Base-by-base conservation (phyloP, 345 rosid species). In the Dimocarpus longan region DNA sequence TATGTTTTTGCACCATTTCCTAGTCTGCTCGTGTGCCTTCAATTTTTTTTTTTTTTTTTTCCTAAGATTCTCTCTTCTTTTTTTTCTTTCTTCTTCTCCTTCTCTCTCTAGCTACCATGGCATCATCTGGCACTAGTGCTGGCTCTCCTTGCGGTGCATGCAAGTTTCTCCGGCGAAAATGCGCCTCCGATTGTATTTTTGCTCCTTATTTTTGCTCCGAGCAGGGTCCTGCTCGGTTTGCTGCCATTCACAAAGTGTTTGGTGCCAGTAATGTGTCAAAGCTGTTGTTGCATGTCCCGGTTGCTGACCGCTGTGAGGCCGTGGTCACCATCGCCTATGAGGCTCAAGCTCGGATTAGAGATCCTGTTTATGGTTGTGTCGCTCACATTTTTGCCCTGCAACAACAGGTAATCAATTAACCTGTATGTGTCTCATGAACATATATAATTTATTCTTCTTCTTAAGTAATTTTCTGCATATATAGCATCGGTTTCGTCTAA, bases 281-380 rank as follows among this genome's bases (percentile, higher is more conserved):
- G 76, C 68, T 92, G 70, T 70, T 92, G 80, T 66, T 84, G 73
- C 91, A 88, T 74, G 84, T 92, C 54, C 96, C 96, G 1, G 89
- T 81, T 3, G 85, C 90, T 13, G 90, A 92, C 46, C 92, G 96
- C 10, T 86, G 88, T 71, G 94, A 92, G 89, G 93, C 96, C 0
- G 91, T 92, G 16, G 87, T 89, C 76, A 92, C 94, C 16, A 89
- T 92, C 40, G 88, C 91, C 54, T 92, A 89, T 62, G 96, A 90
- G 84, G 96, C 96, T 74, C 94, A 92, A 50, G 96, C 94, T 13
- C 79, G 96, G 68, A 83, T 92, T 22, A 75, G 90, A 42, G 96
- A 92, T 68, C 96, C 96, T 37, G 93, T 92, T 42, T 90, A 91
- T 79, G 95, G 95, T 13, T 91, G 93, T n/a, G 93, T 92, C 60